Evolutionary conservation across 805 yeast genomes (phyloP).

Genomic region (Candida nemodendra): DNA sequence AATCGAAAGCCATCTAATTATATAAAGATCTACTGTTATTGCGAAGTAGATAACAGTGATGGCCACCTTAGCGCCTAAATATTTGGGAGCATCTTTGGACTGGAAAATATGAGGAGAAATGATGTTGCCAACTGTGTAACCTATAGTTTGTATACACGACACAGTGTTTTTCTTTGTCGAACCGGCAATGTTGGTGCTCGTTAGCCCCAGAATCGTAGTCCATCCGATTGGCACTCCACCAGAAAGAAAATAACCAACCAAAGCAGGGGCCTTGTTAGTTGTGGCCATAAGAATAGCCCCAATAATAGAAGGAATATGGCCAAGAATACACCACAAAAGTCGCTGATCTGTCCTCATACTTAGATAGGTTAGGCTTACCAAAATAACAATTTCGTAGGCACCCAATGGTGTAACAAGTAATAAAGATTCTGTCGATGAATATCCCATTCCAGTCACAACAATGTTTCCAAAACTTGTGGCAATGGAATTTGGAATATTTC

Average conservation of each 20-base stretch:
- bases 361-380: not conserved
- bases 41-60: constrained; percentile 5
- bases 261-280: constrained; percentile 25
- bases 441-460: not conserved
- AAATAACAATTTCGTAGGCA: not conserved
- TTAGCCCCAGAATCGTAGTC: constrained; percentile 14
- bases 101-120: constrained; percentile 24
- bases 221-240: constrained; percentile 6
- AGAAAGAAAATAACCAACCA: constrained; percentile 31
- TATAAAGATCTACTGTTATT: constrained; percentile 1
- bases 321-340: not conserved
- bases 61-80: constrained; percentile 23
- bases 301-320: constrained; percentile 29
- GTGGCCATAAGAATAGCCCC: constrained; percentile 31
- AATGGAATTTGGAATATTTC: not conserved
- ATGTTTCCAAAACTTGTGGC: not conserved
- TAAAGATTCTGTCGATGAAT: not conserved
- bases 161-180: constrained; percentile 25
- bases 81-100: constrained; percentile 24
- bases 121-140: constrained; percentile 27
- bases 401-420: not conserved
- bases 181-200: constrained; percentile 30
- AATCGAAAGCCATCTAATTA: constrained; percentile 22
- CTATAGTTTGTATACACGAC: constrained; percentile 25
- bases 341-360: not conserved